phyloP scores from a whole-genome alignment of 163 green algal species.

The Scenedesmus sp. region DNA sequence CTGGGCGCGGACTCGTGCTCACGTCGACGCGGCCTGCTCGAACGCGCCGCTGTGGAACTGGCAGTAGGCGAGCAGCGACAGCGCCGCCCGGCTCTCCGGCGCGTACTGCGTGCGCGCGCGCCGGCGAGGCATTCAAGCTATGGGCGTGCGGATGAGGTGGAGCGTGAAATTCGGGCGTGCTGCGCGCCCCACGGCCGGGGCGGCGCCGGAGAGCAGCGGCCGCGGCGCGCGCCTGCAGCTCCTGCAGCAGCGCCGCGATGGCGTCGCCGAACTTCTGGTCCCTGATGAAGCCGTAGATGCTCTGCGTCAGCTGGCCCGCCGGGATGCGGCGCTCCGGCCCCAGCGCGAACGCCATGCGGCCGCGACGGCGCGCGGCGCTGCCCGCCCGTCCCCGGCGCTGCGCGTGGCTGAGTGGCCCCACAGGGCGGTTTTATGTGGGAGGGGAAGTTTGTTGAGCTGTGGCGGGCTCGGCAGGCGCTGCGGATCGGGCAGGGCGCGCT shows the following conservation, averaged over 20 bases:
- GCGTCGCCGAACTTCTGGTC: conserved; percentile 74
- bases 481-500: no score
- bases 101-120: conserved; percentile 66
- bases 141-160: conserved; percentile 1
- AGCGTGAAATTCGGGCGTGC: no score
- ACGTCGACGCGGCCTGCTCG: conserved; percentile 70
- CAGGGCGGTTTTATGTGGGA: no score
- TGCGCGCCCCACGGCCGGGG: neutral
- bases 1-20: conserved; percentile 41
- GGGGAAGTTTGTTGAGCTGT: no score
- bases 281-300: conserved; percentile 80
- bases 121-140: neutral
- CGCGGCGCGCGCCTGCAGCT: conserved; percentile 47
- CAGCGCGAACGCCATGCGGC: no score
- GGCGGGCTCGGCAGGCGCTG: no score
- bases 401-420: no score
- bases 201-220: neutral
- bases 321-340: no score
- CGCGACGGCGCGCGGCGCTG: no score
- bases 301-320: conserved; percentile 75
- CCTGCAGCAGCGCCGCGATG: conserved; percentile 53
- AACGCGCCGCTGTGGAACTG: conserved; percentile 78
- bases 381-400: no score
- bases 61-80: conserved; percentile 85
- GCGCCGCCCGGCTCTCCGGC: conserved; percentile 74